Evolutionary conservation across 2,329 filamentous ascomycete species (phyloP).

Genomic region (Pseudogymnoascus sp.): DNA sequence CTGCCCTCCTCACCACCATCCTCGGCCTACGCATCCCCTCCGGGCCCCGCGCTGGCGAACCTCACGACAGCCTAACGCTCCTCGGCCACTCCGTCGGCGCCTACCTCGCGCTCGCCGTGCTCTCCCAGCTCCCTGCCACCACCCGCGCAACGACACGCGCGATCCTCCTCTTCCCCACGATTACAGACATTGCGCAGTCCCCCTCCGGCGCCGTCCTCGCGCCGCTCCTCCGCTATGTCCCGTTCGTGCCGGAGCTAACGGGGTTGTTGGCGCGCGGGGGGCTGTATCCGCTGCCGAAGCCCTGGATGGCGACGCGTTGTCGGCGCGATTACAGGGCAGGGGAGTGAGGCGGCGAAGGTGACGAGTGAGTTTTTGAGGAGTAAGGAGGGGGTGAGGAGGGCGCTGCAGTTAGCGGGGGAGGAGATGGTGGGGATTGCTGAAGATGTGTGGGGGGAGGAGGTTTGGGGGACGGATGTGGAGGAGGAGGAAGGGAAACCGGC

Average conservation of each 20-base stretch:
- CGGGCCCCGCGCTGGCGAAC: conserved; percentile 28
- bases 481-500: not conserved
- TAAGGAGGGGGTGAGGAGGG: conserved; percentile 52
- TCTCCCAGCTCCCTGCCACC: conserved; percentile 45
- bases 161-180: conserved; percentile 66
- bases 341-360: conserved; percentile 40
- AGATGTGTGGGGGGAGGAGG: conserved; percentile 51
- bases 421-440: conserved; percentile 55
- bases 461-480: conserved; percentile 44
- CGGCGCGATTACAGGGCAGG: conserved; percentile 40
- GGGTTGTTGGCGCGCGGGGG: conserved; percentile 26
- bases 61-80: conserved; percentile 55
- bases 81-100: conserved; percentile 70
- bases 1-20: conserved; percentile 16
- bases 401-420: conserved; percentile 51
- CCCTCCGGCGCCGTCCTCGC: conserved; percentile 43
- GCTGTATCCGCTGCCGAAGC: conserved; percentile 37
- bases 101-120: conserved; percentile 63
- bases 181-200: conserved; percentile 63
- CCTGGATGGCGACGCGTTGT: conserved; percentile 40
- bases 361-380: conserved; percentile 50
- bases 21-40: conserved; percentile 20
- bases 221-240: not conserved
- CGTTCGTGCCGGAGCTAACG: conserved; percentile 14
- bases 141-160: conserved; percentile 35